A percentile compares a stretch with the other conserved stretches of the same genome.
Conservation (phyloP, 768 basidiomycete genomes). For the Panaeolus cyanescens region DNA sequence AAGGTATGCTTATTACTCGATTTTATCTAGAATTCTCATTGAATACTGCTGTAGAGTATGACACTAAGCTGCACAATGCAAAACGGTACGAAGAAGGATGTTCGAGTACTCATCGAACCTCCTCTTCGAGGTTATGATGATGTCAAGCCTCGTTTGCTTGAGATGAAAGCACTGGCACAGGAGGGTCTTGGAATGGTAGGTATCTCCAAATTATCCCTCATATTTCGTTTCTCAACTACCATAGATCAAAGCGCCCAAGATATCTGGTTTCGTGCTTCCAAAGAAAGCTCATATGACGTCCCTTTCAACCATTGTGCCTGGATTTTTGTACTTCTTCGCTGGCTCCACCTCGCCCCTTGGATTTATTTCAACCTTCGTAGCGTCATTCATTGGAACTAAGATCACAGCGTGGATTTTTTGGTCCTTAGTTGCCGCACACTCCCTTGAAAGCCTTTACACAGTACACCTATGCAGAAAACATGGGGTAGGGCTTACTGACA, state of each 20-base stretch:
- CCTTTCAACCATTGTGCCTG: conserved; percentile 20
- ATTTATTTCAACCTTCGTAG: conserved; percentile 32
- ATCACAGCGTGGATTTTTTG: conserved; percentile 33
- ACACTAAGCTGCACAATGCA: conserved; percentile 63
- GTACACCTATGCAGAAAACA: conserved; percentile 50
- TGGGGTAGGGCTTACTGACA: conserved; percentile 38
- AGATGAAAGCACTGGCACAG: conserved; percentile 82
- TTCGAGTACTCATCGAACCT: conserved; percentile 65
- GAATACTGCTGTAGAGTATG: conserved; percentile 64
- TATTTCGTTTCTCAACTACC: neutral
- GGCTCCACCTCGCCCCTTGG: conserved; percentile 29
- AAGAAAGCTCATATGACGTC: conserved; percentile 21
- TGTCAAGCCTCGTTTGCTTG: conserved; percentile 75
- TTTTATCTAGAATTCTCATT: neutral
- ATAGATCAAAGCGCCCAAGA: conserved; percentile 64
- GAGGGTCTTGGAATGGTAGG: conserved; percentile 79
- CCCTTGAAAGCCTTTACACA: conserved; percentile 50
- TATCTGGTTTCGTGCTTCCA: conserved; percentile 57
- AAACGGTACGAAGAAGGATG: conserved; percentile 45
- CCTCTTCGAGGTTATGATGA: conserved; percentile 76
- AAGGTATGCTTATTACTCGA: conserved; percentile 43
- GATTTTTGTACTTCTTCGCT: conserved; percentile 32
- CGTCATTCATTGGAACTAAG: conserved; percentile 29
- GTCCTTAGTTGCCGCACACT: conserved; percentile 38
- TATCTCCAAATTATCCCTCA: conserved; percentile 2